Base-by-base conservation (phyloP, 2,329 filamentous ascomycete species). In the Colletotrichum sp. region DNA sequence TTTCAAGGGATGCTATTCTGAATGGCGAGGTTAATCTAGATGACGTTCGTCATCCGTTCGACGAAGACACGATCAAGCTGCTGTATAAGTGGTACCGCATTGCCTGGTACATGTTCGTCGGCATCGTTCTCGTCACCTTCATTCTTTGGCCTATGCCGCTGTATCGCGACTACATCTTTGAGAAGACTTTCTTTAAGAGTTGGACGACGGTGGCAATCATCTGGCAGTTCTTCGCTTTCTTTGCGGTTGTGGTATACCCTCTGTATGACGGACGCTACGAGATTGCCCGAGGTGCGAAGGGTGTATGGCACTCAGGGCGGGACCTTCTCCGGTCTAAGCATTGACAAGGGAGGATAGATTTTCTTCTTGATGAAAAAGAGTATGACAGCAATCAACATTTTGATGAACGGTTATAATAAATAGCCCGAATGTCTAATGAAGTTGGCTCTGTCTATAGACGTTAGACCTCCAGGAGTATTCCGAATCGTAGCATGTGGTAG, bases 151-250 rank as follows among this genome's bases (percentile, higher is more conserved):
- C 89, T 0, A 81, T 90, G 66, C 89, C 89, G 0, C 90, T 91
- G 88, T 90, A 90, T 77, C 89, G 85, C 0, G 84, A 87, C 1
- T 90, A 90, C 72, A 81, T 90, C 0, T 90, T 90, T 77, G 83
- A 83, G 3, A 86, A 87, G 71, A 81, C 80, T 39, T 90, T 90
- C 76, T 91, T 87, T 65, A 81, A 82, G 1, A 89, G 88, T 0
- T 91, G 89, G 89, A 80, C 90, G 2, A 83, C 88, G 0, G 81
- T 91, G 0, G 85, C 85, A 0, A 88, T 91, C 19, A 87, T 91
- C 34, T 91, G 89, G 89, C 44, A 67, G 8, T 67, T 67, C 65
- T 67, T 67, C 25, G 64, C 64, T 55, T 67, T 67, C 44, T 52
- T 67, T 2, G 65, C 65, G 15, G 65, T 67, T 22, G 65, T 67